These are phyloP conservation scores for Gossypium gossypioides DNA, from an alignment of 441 rosid species.

Conservation along the genomic window DNA sequence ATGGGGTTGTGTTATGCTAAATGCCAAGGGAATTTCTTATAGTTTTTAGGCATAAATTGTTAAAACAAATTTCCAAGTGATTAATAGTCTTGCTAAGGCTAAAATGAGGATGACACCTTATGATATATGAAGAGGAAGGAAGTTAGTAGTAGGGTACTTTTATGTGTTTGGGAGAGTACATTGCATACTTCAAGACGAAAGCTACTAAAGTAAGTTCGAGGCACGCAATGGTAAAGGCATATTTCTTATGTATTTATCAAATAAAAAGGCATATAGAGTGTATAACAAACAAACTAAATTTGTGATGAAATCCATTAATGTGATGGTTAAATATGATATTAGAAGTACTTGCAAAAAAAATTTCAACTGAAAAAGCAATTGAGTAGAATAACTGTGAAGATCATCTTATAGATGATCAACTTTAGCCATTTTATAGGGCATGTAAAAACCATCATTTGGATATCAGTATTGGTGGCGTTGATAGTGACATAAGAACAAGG, in stretches of 20 bases:
- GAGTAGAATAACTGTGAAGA: not conserved
- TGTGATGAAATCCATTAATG: not conserved
- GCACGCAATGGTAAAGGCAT: not conserved
- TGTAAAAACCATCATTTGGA: not conserved
- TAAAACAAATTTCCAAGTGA: not conserved
- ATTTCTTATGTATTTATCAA: not conserved
- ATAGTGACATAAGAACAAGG: not conserved
- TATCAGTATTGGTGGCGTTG: not conserved
- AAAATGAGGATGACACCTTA: not conserved
- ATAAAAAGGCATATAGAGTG: not conserved
- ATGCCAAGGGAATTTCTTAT: not conserved
- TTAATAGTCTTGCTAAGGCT: not conserved
- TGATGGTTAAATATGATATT: not conserved
- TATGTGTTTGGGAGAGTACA: not conserved
- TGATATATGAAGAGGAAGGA: not conserved
- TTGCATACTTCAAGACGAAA: not conserved
- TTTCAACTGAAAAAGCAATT: not conserved
- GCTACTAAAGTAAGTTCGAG: not conserved
- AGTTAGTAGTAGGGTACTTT: not conserved
- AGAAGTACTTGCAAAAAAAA: not conserved
- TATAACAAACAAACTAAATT: not conserved
- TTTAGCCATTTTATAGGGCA: not conserved
- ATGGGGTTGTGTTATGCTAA: not conserved
- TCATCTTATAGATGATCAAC: too few relatives aligned
- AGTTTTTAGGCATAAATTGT: not conserved